phyloP scores from a whole-genome alignment of 495 filamentous ascomycete genomes.

The Thermothielavioides terrestris region DNA sequence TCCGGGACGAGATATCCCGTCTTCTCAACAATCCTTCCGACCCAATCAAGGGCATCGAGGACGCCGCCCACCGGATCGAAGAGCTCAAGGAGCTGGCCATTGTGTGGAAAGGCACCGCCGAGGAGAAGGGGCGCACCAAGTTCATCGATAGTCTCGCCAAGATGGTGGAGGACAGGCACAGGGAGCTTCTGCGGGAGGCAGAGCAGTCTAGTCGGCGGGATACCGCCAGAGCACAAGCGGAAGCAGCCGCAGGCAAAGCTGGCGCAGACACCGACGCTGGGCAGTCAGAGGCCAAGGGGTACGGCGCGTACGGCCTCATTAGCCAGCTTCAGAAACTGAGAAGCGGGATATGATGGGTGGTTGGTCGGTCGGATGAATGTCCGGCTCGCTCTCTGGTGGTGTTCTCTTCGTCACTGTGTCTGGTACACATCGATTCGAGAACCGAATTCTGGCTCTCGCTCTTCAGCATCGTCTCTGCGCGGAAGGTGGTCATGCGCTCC shows the following conservation, averaged over 20 bases:
- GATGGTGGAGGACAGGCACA: constrained; percentile 49
- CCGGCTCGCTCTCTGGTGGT: too few species aligned
- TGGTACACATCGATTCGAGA: too few species aligned
- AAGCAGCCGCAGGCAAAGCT: neutral
- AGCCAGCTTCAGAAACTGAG: constrained; percentile 71
- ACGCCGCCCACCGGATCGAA: constrained; percentile 61
- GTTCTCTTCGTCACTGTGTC: too few species aligned
- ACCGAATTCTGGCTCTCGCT: too few species aligned
- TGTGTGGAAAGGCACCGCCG: constrained; percentile 91
- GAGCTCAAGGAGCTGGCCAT: constrained; percentile 59
- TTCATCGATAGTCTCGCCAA: constrained; percentile 73
- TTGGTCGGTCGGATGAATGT: neutral
- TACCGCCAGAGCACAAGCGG: constrained; percentile 14
- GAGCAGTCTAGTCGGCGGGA: constrained; percentile 34
- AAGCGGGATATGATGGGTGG: constrained; percentile 56
- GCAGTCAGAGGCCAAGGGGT: constrained; percentile 26
- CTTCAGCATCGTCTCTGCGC: too few species aligned
- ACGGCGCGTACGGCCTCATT: constrained; percentile 65
- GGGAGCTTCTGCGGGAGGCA: constrained; percentile 47
- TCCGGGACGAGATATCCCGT: constrained; percentile 62
- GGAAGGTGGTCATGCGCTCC: too few species aligned
- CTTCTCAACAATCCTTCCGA: constrained; percentile 47
- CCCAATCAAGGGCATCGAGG: constrained; percentile 51
- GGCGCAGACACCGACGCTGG: constrained; percentile 9
- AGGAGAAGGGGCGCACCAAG: constrained; percentile 73